Conservation (phyloP, 441 rosid species). For the Codiaeum variegatum region DNA sequence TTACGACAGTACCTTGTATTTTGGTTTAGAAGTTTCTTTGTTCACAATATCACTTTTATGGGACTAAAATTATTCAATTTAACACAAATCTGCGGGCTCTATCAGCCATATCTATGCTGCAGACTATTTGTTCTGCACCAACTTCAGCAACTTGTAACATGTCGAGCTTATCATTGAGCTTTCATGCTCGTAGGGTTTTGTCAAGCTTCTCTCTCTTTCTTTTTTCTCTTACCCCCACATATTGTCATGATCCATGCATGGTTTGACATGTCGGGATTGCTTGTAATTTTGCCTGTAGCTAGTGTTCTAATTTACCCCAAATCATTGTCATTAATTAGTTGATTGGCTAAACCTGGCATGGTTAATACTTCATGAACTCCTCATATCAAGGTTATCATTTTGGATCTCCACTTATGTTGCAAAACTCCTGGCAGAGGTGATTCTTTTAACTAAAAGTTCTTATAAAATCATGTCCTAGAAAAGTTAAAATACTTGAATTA, state of each 20-base stretch:
- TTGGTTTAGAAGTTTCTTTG: slow-evolving; percentile 1
- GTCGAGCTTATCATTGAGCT: slow-evolving; percentile 12
- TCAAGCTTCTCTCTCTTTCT: neutral
- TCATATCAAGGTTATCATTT: neutral
- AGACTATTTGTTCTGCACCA: slow-evolving; percentile 15
- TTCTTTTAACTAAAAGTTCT: neutral
- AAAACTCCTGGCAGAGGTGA: neutral
- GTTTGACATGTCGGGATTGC: neutral
- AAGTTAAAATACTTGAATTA: neutral
- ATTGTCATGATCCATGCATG: neutral
- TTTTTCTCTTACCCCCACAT: neutral
- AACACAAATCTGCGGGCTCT: slow-evolving; percentile 21
- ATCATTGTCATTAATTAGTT: neutral
- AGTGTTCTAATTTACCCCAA: neutral
- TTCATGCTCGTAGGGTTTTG: slow-evolving; percentile 15
- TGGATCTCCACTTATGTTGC: neutral
- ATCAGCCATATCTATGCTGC: slow-evolving; percentile 14
- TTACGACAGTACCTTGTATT: neutral
- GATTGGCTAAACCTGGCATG: slow-evolving; percentile 2
- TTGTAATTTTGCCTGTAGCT: neutral
- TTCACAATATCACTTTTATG: slow-evolving; percentile 3
- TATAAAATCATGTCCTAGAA: neutral
- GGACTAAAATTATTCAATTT: slow-evolving; percentile 17
- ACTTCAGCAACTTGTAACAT: slow-evolving; percentile 15
- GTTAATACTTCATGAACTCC: neutral